Percentiles rank a stretch among this genome's conserved stretches.
Evolutionary conservation across 106 monocot genomes (phyloP).

Genomic region (Xerophyta viscosa): DNA sequence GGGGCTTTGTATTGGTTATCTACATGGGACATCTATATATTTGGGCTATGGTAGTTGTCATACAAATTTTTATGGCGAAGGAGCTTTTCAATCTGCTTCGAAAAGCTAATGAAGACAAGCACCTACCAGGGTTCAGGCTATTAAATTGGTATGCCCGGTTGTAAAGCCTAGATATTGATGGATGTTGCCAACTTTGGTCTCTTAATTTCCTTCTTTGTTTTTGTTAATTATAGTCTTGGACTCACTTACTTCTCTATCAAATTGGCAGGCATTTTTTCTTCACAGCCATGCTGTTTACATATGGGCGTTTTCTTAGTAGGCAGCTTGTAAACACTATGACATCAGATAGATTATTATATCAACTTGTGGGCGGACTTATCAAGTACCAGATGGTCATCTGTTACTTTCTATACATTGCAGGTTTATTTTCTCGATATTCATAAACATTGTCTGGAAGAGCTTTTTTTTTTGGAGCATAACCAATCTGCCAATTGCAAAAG

Average conservation of each 20-base stretch:
- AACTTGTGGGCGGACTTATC: conserved; percentile 75
- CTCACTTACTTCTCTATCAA: conserved; percentile 1
- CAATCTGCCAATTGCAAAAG: no score
- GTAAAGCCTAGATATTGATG: not conserved
- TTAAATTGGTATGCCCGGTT: conserved; percentile 63
- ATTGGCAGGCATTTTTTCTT: conserved; percentile 88
- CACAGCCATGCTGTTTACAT: conserved; percentile 83
- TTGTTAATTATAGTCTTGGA: no score
- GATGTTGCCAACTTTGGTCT: not conserved
- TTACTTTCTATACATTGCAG: conserved; percentile 88
- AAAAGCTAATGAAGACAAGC: conserved; percentile 76
- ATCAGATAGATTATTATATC: conserved; percentile 81
- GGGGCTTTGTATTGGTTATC: conserved; percentile 58
- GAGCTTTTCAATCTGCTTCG: conserved; percentile 96
- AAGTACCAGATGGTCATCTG: conserved; percentile 99
- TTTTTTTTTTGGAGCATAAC: no score
- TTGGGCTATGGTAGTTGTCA: conserved; percentile 92
- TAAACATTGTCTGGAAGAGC: not conserved
- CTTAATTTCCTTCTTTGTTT: no score
- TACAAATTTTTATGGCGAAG: conserved; percentile 88
- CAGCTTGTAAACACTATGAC: conserved; percentile 94
- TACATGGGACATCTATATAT: conserved; percentile 98
- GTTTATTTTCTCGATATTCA: conserved; percentile 10
- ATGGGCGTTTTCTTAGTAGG: conserved; percentile 87
- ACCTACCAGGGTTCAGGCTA: conserved; percentile 85